Conservation (phyloP, 257 asterid species). For the Cordia subcordata region DNA sequence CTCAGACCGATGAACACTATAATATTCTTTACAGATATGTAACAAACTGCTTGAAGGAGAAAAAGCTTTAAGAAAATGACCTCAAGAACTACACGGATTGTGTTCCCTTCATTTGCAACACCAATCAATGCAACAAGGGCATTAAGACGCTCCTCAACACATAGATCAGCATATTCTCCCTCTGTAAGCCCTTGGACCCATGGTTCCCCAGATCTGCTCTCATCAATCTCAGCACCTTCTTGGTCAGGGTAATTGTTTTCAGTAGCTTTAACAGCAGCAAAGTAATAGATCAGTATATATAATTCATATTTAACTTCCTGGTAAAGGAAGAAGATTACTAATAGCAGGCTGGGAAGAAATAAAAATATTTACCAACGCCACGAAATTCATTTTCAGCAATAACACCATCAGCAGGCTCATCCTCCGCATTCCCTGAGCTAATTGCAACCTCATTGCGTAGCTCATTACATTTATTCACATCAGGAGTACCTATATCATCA, state of each 20-base stretch:
- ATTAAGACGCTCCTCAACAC: conserved; percentile 93
- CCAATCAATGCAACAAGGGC: conserved; percentile 86
- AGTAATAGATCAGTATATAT: not conserved
- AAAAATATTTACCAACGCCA: conserved; percentile 37
- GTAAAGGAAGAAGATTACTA: too few species aligned
- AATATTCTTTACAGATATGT: not conserved
- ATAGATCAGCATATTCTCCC: conserved; percentile 90
- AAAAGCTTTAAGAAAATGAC: conserved; percentile 8
- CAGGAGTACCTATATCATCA: conserved; percentile 67
- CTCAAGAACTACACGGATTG: conserved; percentile 72
- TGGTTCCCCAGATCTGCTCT: conserved; percentile 77
- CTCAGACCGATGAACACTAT: conserved; percentile 14
- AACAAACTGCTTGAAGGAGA: not conserved
- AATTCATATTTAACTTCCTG: too few species aligned
- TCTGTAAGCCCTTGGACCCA: conserved; percentile 96
- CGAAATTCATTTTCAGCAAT: conserved; percentile 35
- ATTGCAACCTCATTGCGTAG: conserved; percentile 33
- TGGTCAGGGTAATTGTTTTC: conserved; percentile 36
- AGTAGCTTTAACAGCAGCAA: conserved; percentile 33
- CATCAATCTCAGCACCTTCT: conserved; percentile 76
- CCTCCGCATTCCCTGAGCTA: conserved; percentile 42
- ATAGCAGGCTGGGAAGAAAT: too few species aligned
- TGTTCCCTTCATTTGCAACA: conserved; percentile 92
- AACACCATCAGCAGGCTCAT: conserved; percentile 36
- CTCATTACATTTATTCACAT: conserved; percentile 36